Conservation (phyloP, 768 basidiomycete species). For the Calocybe cyanea region DNA sequence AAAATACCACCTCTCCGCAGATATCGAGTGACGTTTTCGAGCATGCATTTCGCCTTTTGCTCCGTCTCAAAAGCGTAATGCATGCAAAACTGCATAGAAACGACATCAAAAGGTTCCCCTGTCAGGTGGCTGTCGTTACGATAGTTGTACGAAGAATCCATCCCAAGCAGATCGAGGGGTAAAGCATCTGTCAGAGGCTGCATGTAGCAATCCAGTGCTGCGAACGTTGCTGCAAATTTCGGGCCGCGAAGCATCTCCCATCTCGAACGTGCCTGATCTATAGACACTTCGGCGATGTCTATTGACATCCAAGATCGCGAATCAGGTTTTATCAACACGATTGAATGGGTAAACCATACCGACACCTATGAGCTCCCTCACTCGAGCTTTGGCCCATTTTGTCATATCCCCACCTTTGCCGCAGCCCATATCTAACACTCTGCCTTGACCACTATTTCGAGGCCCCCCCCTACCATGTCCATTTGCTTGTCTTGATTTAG, state of each 20-base stretch:
- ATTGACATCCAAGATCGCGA: not conserved
- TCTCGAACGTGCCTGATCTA: slow-evolving; percentile 83
- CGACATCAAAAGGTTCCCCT: slow-evolving; percentile 78
- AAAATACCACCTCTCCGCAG: slow-evolving; percentile 86
- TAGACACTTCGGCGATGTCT: slow-evolving; percentile 90
- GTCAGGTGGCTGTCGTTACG: slow-evolving; percentile 8
- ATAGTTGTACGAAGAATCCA: slow-evolving; percentile 17
- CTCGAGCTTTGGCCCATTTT: slow-evolving; percentile 89
- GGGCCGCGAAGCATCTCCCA: slow-evolving; percentile 48
- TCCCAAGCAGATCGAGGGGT: slow-evolving; percentile 49
- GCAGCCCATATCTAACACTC: slow-evolving; percentile 94
- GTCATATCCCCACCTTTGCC: slow-evolving; percentile 98
- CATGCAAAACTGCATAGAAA: slow-evolving; percentile 99
- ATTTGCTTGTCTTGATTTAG: slow-evolving; percentile 25
- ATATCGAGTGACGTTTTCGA: slow-evolving; percentile 81
- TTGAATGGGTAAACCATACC: slow-evolving; percentile 42
- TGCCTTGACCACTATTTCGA: slow-evolving; percentile 45
- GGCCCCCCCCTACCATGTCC: slow-evolving; percentile 20
- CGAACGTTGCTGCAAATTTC: slow-evolving; percentile 77
- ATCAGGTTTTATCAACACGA: slow-evolving; percentile 7
- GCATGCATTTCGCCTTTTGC: slow-evolving; percentile 85
- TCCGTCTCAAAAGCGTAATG: slow-evolving; percentile 98
- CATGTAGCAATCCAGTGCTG: slow-evolving; percentile 84
- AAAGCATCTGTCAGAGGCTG: slow-evolving; percentile 70
- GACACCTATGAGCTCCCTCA: slow-evolving; percentile 75